Evolutionary conservation across 176 grass and related monocot genomes (phyloP), one percentile per base, ranked within the genome.

Genomic region (Oryza nivara): DNA sequence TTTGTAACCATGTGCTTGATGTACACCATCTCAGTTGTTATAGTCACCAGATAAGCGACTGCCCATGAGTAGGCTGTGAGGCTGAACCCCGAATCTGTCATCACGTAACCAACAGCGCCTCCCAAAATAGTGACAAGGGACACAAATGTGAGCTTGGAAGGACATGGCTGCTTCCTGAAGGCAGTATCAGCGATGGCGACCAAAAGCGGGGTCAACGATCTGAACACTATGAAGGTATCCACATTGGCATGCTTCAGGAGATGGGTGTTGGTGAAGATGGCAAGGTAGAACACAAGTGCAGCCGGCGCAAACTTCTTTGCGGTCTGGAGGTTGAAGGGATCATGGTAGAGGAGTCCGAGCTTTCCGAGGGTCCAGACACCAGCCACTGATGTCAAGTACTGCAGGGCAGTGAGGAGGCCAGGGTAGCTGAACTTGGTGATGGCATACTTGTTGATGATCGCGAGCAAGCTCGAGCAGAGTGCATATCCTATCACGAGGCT

Each of bases 391-490:
- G 90, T 90, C 49, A 95, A 30, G 88, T 95, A 92, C 69, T 95
- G 92, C 3, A 95, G 82, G 69, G 90, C 85, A 0, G 90, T 95
- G 36, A 95, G 73, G 32, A 87, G 87, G 3, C 92, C 92, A 5
- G 92, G 92, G 88, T 92, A 95, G 30, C 86, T 75, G 74, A 94
- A 94, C 68, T 94, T 92, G 44, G 88, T 94, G 77, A 94, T 85
- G 22, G 92, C 92, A 23, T 85, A 92, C 83, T 95, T 95, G 79
- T 95, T 95, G 85, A 92, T 95, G 54, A 95, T 90, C 12, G 92
- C 82, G 28, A 95, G 90, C 82, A 95, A 72, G 58, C 87, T 90
- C 2, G 92, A 88, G 16, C 87, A 95, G 56, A 95, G 43, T 6
- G 85, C 85, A 35, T 95, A 95, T 9, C 92, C 92, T 3, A 91